Evolutionary conservation across 2,329 filamentous ascomycete species (phyloP), one percentile per base, ranked within the genome.

Genomic region (Aspergillus puulaauensis): DNA sequence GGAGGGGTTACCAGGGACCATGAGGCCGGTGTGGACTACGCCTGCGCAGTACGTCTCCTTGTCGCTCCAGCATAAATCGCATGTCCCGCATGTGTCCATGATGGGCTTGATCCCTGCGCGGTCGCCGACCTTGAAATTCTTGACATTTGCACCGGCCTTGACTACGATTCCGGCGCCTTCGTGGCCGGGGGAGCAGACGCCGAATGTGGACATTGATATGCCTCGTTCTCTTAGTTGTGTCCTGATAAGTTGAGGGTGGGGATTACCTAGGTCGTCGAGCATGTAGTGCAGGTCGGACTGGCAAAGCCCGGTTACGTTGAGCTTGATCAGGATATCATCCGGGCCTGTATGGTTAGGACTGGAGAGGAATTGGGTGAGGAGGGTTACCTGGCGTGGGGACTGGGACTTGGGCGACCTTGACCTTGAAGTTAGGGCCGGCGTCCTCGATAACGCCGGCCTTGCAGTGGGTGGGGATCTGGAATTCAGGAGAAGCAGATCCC

Each of bases 151-250:
- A 12, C 84, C 83, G 3, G 84, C 67, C 52, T 84, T 81, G 31
- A 85, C 83, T 7, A 86, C 82, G 0, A 84, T 75, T 5, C 84
- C 83, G 3, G 82, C 82, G 24, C 84, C 83, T 68, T 85, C 82
- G 67, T 85, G 83, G 4, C 81, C 82, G 0, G 80, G 75, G 14
- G 78, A 82, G 19, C 74, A 73, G 1, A 75, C 75, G 6, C 77
- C 76, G 39, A 80, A 73, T 0, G 63, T 61, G 0, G 74, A 77
- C 79, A 82, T 37, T n/a, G 35, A 37, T 37, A 37, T 37, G 35
- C 15, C 35, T 37, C 2, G 1, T n/a, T 37, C 12, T 37, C 12
- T 14, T 15, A 37, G 12, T 37, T 15, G 35, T 15, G 14, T 14
- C 35, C 2, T 2, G 33, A 5, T 4, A 2, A 0, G 7, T 6